A percentile compares a stretch with the other conserved stretches of the same genome.
Evolutionary conservation across 306 rosid genomes (phyloP).

Genomic region (Alnus glutinosa): DNA sequence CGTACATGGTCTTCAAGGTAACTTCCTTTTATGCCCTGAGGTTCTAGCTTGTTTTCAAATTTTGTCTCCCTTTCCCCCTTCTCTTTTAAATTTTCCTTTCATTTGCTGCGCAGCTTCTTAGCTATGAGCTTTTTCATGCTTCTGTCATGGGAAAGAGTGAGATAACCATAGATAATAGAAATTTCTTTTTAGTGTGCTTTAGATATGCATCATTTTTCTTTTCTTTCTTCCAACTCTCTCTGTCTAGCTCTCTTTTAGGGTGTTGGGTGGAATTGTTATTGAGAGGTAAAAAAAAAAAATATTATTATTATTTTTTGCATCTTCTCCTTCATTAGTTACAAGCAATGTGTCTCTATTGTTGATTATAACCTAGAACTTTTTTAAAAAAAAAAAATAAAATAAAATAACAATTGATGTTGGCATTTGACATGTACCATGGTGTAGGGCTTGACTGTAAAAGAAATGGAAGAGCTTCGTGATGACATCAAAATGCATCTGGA

Average conservation of each 20-base stretch:
- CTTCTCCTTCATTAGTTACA: not conserved
- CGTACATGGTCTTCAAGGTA: constrained; percentile 96
- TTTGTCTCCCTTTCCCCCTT: not conserved
- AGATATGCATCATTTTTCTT: not conserved
- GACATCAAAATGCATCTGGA: constrained; percentile 99
- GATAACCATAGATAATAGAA: not conserved
- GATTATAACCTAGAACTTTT: not conserved
- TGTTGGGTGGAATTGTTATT: not conserved
- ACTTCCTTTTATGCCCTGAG: constrained; percentile 8
- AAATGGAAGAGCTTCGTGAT: constrained; percentile 92
- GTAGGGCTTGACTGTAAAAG: constrained; percentile 95
- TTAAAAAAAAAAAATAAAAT: too few species aligned
- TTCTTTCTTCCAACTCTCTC: not conserved
- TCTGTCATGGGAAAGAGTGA: constrained; percentile 5
- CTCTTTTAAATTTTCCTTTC: not conserved
- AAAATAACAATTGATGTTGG: constrained; percentile 9
- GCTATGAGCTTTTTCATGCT: not conserved
- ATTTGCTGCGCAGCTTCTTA: not conserved
- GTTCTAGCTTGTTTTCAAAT: not conserved
- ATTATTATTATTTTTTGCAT: not conserved
- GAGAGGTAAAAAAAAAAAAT: too few species aligned
- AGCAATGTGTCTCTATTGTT: not conserved
- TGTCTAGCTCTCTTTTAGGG: not conserved
- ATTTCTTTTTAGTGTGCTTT: not conserved
- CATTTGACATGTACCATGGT: constrained; percentile 25